A percentile compares a stretch with the other conserved stretches of the same genome.
Conservation (phyloP, 352 stramenopile genomes). For the Elongisporangium undulatum region DNA sequence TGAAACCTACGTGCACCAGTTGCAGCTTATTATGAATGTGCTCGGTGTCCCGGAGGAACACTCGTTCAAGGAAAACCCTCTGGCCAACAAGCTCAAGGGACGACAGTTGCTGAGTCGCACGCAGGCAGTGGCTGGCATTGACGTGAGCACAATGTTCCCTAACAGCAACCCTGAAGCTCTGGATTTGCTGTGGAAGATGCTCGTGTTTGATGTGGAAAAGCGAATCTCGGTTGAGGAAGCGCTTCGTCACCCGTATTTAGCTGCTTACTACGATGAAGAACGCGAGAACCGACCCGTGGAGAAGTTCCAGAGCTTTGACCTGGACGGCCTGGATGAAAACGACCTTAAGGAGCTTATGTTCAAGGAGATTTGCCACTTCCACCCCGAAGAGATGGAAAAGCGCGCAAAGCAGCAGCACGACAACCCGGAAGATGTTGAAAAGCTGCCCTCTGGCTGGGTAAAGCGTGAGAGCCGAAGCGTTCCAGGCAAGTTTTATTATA, state of each 20-base stretch:
- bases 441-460: conserved; percentile 78
- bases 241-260: conserved; percentile 95
- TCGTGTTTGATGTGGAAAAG: conserved; percentile 92
- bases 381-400: conserved; percentile 88
- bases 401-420: conserved; percentile 71
- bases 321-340: conserved; percentile 76
- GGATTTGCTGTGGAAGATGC: conserved; percentile 85
- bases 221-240: conserved; percentile 95
- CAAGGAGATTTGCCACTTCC: conserved; percentile 88
- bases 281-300: conserved; percentile 63
- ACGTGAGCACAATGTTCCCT: conserved; percentile 78
- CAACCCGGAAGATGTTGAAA: conserved; percentile 61
- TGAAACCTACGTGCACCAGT: conserved; percentile 84
- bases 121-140: conserved; percentile 74
- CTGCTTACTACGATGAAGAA: conserved; percentile 81
- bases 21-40: conserved; percentile 89
- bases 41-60: conserved; percentile 82
- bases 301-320: conserved; percentile 80
- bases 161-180: conserved; percentile 83
- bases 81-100: conserved; percentile 86
- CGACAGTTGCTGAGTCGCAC: conserved; percentile 80
- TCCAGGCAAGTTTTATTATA: conserved; percentile 88
- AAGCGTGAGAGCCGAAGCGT: conserved; percentile 85
- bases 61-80: conserved; percentile 86
- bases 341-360: conserved; percentile 90